Conservation (phyloP, 1,139 yeast genomes). For the Debaryomyces singareniensis region DNA sequence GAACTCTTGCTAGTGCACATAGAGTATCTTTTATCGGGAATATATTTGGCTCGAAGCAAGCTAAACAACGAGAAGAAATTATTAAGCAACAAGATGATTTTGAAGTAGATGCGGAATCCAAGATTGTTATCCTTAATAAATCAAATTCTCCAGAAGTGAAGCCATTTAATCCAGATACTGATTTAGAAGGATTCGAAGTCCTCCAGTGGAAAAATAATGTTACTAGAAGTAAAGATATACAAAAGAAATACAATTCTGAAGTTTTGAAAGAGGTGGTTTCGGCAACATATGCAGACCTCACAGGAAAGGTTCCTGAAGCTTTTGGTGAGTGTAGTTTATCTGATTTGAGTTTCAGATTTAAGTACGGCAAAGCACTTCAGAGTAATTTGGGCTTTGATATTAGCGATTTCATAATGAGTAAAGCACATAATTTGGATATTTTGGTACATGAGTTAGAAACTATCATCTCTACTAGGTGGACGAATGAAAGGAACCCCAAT, state of each 20-base stretch:
- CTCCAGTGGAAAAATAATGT: conserved; percentile 28
- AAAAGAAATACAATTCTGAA: conserved; percentile 20
- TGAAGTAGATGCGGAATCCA: conserved; percentile 26
- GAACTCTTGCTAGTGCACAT: neutral
- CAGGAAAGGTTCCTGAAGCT: conserved; percentile 11
- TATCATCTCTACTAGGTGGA: conserved; percentile 44
- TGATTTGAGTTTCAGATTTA: conserved; percentile 56
- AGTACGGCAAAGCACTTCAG: conserved; percentile 52
- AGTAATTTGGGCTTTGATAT: conserved; percentile 54
- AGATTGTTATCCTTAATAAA: conserved; percentile 30
- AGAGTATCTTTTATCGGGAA: conserved; percentile 11
- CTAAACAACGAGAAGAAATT: conserved; percentile 23
- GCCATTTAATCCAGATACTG: conserved; percentile 20
- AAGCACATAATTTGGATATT: conserved; percentile 38
- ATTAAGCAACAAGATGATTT: conserved; percentile 36
- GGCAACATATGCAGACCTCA: conserved; percentile 19
- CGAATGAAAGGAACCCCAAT: conserved; percentile 65
- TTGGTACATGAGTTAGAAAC: conserved; percentile 39
- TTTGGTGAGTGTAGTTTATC: conserved; percentile 19
- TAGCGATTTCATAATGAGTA: conserved; percentile 57
- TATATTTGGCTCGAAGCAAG: conserved; percentile 15
- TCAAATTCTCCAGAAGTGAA: conserved; percentile 28
- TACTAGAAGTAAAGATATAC: conserved; percentile 22
- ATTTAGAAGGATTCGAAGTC: conserved; percentile 31
- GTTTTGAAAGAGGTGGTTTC: conserved; percentile 19